Evolutionary conservation across 1,284 basidiomycete genomes (phyloP), one percentile per base, ranked within the genome.

Genomic region (Moesziomyces antarcticus): DNA sequence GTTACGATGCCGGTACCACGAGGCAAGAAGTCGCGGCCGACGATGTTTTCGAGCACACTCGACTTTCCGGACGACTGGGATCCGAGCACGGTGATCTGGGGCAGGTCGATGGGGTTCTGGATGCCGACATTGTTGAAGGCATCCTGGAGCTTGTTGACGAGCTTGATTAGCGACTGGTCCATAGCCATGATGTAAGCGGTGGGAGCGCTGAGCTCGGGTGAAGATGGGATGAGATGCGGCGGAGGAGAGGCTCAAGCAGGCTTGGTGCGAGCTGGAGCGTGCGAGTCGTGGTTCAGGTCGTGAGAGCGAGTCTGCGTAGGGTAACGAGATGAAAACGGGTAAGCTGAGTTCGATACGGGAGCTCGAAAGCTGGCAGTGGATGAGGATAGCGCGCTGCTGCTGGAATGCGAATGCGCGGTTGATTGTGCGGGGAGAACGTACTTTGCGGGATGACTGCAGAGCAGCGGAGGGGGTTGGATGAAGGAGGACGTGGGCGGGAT

Each of bases 1-100:
- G 96, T 99, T 44, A 99, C 95, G 76, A 99, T 99, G 59, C 95
- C 95, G 81, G 90, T 89, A 24, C 93, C 93, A 50, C 96, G 91
- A 18, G 96, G 96, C 47, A 99, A 89, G 84, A 99, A 99, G 86
- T 98, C 96, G 72, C 77, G 75, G 25, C 80, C 80, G 46, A 98
- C 95, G 78, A 98, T 96, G 50, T 87, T 88, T 74, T 88, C 87
- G 53, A 88, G 84, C 16, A 88, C 88, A 27, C 86, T 87, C 14
- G 86, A 87, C 79, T 88, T 88, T 51, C 88, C 87, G 3, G 86
- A 86, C n/a, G 86, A 87, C 69, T 88, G 87, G 1, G 86, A 87
- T 50, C 82, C 85, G 48, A 86, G 85, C 42, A 85, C 85, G 41
- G 85, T 85, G 58, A 85, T 85, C 69, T 86, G 85, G 10, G 84